Evolutionary conservation across 768 basidiomycete species (phyloP), one percentile per base, ranked within the genome.

Genomic region (Lactarius hatsudake): DNA sequence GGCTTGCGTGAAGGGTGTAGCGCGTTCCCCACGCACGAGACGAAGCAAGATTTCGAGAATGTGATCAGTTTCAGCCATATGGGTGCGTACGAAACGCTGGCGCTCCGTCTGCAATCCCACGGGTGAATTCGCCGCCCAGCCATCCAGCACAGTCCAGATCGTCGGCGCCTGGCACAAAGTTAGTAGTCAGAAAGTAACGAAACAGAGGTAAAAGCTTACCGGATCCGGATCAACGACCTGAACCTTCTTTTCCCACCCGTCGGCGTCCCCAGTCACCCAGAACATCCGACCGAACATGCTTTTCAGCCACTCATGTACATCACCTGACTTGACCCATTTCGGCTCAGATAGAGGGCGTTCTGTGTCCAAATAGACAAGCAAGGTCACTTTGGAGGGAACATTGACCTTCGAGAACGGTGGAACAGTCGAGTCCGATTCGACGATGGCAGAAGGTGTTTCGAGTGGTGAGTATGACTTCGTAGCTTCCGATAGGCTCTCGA

Each of bases 231-330:
- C 96, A 34, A 86, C 84, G 28, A 98, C 91, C 45, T 86, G 83
- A 63, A 98, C 91, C 78, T 96, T 96, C 78, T 89, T 94, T 78
- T 91, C 90, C 97, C 97, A 99, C 10, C 91, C 90, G 69, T 90
- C 89, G n/a, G 88, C 90, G 62, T 91, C 89, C 6, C 89, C 90
- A 32, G 89, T 84, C 56, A 89, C 88, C 90, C 90, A 92, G 73
- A 92, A 91, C 88, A 91, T 91, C 43, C 90, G 81, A 3, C 91
- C 92, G 76, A 93, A 91, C 83, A 93, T 92, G 72, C 85, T 91
- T 76, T 87, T 86, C 72, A 93, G 79, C 96, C 96, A 98, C 45
- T 95, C 94, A 72, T 96, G 93, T 28, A 96, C 86, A 74, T 96
- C 92, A 36, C 96, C 96, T 9, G 90, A 89, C 76, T 94, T 93